phyloP scores from a whole-genome alignment of 2,329 filamentous ascomycete species.

The Sporothrix variecibatus region DNA sequence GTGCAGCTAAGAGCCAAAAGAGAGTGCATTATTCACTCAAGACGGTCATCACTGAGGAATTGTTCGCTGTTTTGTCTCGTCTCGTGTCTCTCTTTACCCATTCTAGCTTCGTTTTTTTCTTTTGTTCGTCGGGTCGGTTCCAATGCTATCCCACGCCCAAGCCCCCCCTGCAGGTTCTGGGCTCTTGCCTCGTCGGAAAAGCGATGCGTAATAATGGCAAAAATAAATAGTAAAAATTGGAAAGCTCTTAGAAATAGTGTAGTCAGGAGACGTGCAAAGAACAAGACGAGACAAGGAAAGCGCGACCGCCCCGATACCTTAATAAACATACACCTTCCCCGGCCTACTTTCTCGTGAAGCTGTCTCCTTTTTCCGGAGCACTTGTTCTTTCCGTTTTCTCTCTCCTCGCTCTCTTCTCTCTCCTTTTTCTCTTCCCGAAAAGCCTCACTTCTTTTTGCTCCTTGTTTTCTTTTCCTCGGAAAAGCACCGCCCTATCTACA shows the following conservation, averaged over 20 bases:
- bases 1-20: neutral
- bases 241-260: slow-evolving; percentile 21
- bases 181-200: slow-evolving; percentile 14
- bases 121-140: neutral
- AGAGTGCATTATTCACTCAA: neutral
- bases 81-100: neutral
- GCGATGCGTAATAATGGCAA: neutral
- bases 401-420: too few relatives aligned
- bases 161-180: slow-evolving; percentile 12
- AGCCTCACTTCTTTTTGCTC: slow-evolving; percentile 3
- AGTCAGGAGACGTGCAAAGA: neutral
- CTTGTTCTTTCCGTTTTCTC: neutral
- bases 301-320: neutral
- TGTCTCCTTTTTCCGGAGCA: neutral
- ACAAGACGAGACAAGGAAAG: neutral
- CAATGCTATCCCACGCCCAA: slow-evolving; percentile 18
- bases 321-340: neutral
- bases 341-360: neutral
- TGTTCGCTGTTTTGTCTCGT: slow-evolving; percentile 14
- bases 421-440: neutral
- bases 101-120: neutral
- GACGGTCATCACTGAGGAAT: neutral
- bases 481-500: slow-evolving; percentile 1
- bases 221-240: neutral
- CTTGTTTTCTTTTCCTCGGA: neutral